phyloP scores from a whole-genome alignment of 2,329 filamentous ascomycete genomes.

The Tricladium varicosporioides region DNA sequence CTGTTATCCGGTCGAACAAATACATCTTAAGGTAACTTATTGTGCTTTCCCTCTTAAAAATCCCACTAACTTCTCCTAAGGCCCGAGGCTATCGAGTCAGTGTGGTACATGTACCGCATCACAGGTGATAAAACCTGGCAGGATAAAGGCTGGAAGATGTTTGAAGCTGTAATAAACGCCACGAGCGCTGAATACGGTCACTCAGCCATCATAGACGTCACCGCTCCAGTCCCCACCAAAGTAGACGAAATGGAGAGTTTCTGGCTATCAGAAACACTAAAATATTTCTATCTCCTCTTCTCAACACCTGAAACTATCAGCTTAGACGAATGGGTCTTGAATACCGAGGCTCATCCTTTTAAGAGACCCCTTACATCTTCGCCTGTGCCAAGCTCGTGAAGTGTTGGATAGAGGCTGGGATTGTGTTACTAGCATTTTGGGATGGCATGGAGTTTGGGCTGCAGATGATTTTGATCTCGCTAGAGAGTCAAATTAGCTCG shows the following conservation, averaged over 20 bases:
- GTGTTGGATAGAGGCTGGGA: no score
- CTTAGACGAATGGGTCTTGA: slow-evolving; percentile 65
- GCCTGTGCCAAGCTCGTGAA: no score
- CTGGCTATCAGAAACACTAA: slow-evolving; percentile 87
- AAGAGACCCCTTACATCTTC: slow-evolving; percentile 22
- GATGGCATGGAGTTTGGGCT: background rate
- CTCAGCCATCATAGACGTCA: slow-evolving; percentile 67
- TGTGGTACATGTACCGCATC: slow-evolving; percentile 89
- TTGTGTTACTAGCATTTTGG: background rate
- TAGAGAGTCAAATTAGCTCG: no score
- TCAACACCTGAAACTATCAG: slow-evolving; percentile 61
- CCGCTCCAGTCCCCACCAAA: slow-evolving; percentile 37
- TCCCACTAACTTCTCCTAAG: slow-evolving; percentile 39
- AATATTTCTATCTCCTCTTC: slow-evolving; percentile 87
- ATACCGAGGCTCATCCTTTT: slow-evolving; percentile 41
- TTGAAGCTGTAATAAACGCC: slow-evolving; percentile 63
- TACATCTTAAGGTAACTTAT: slow-evolving; percentile 61
- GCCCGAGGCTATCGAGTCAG: slow-evolving; percentile 82
- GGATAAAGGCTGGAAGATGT: slow-evolving; percentile 87
- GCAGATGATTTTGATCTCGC: no score
- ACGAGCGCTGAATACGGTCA: slow-evolving; percentile 67
- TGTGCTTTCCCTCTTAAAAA: slow-evolving; percentile 10
- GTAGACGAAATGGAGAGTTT: slow-evolving; percentile 79
- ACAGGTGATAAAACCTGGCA: slow-evolving; percentile 74
- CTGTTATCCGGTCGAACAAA: slow-evolving; percentile 41